Percentiles rank a stretch among this genome's conserved stretches.
Conservation (phyloP, 139 green algal genomes). For the Monoraphidium neglectum region DNA sequence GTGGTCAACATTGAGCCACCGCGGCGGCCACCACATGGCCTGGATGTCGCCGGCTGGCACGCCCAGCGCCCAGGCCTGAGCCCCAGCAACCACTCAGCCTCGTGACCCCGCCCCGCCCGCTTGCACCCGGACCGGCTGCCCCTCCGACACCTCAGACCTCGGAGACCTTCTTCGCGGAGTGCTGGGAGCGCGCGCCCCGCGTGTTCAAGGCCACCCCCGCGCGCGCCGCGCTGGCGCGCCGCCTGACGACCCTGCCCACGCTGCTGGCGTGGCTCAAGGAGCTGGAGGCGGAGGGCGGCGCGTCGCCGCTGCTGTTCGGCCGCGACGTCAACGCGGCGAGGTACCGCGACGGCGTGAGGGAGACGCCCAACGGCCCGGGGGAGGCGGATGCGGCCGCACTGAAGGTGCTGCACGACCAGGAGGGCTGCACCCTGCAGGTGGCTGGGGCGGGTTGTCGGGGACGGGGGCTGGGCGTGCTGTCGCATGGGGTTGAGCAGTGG, state of each 20-base stretch:
- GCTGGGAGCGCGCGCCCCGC: constrained; percentile 43
- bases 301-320: constrained; percentile 50
- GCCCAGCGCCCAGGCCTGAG: too few species aligned
- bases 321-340: constrained; percentile 60
- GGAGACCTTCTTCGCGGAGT: constrained; percentile 22
- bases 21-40: neutral
- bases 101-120: neutral
- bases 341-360: constrained; percentile 54
- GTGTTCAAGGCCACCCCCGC: constrained; percentile 38
- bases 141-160: neutral
- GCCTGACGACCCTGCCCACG: constrained; percentile 6
- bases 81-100: too few species aligned
- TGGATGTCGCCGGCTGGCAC: too few species aligned
- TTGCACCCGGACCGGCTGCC: neutral
- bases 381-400: constrained; percentile 34
- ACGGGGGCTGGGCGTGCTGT: too few species aligned
- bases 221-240: constrained; percentile 21
- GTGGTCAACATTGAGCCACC: neutral
- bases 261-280: constrained; percentile 2
- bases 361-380: constrained; percentile 58
- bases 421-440: constrained; percentile 42
- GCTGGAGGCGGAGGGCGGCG: constrained; percentile 14
- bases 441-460: neutral
- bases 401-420: constrained; percentile 25
- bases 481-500: too few species aligned